Base-by-base conservation (phyloP, 495 filamentous ascomycete genomes). In the Aspergillus cristatus region DNA sequence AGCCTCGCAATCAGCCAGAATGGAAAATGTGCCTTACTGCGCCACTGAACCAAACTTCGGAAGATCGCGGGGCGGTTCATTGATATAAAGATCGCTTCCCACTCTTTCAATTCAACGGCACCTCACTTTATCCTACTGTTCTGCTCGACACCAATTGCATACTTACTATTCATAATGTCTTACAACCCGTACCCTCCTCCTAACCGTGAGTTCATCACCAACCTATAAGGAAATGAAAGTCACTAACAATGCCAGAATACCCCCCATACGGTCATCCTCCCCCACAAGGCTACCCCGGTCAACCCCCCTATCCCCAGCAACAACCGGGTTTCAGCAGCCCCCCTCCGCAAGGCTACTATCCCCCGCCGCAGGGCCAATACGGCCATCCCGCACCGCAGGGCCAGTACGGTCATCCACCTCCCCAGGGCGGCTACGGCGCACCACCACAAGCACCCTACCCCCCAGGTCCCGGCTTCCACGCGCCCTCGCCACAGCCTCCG, bases 261-360 rank as follows among this genome's bases (percentile, higher is more conserved):
- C 48, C 53, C 33, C 58, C 56, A 28, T 54, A 61, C 30, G 58
- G 59, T 33, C 57, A 57, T 37, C 61, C 54, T 7, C n/a, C n/a
- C n/a, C n/a, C n/a, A n/a, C n/a, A n/a, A n/a, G n/a, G n/a, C n/a
- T n/a, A n/a, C n/a, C n/a, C n/a, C n/a, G n/a, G n/a, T n/a, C 51
- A 55, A 32, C 43, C 43, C 18, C 46, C 35, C 2, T 48, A 54
- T 14, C 50, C 50, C 14, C 45, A 36, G 14, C 32, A 50, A n/a
- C n/a, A n/a, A 17, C 65, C 55, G 15, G 42, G 37, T n/a, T 48
- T 45, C 32, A 45, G 47, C 26, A 44, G 28, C 11, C 40, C 46
- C 10, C 51, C 50, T 37, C 46, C 39, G 10, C 49, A 48, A 11
- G 50, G 50, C n/a, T 41, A 32, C 34, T 33, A 33, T 7, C 35